phyloP scores from a whole-genome alignment of 139 green algal species.

The Yamagishiella unicocca region DNA sequence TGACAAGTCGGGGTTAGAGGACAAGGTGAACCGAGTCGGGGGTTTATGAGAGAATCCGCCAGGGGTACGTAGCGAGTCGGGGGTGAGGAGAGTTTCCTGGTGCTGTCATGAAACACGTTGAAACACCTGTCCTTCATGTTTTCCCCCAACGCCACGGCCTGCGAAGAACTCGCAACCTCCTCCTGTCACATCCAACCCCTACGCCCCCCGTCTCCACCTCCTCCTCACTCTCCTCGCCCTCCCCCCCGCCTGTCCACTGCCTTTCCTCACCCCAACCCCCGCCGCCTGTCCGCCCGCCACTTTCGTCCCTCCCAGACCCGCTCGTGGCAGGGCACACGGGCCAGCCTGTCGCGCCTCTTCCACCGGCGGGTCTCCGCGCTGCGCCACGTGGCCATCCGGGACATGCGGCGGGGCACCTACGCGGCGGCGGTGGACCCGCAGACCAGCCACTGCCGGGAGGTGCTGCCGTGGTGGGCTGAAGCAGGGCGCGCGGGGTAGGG shows the following conservation, averaged over 20 bases:
- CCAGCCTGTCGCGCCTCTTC: conserved; percentile 50
- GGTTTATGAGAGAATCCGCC: too few relatives aligned
- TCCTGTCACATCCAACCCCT: not conserved
- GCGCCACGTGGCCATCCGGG: conserved; percentile 47
- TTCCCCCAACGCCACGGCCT: too few relatives aligned
- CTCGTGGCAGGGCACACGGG: not conserved
- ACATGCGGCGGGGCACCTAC: conserved; percentile 48
- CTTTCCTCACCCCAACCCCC: not conserved
- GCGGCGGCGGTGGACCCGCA: conserved; percentile 11
- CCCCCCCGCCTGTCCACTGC: not conserved
- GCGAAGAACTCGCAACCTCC: too few relatives aligned
- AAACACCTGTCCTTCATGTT: too few relatives aligned
- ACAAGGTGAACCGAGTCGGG: too few relatives aligned
- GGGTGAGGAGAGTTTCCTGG: too few relatives aligned
- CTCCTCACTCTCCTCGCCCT: not conserved
- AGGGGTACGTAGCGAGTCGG: too few relatives aligned
- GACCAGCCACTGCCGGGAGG: not conserved
- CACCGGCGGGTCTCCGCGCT: conserved; percentile 51
- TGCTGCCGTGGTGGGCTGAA: conserved; percentile 43
- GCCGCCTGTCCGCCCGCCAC: not conserved
- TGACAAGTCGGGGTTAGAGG: too few relatives aligned
- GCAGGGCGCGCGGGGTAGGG: not conserved
- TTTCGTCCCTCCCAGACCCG: not conserved
- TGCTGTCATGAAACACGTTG: too few relatives aligned
- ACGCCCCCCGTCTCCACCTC: not conserved